These are phyloP conservation scores for Schizonepeta tenuifolia DNA, from an alignment of 257 asterid genomes.

Conservation along the genomic window DNA sequence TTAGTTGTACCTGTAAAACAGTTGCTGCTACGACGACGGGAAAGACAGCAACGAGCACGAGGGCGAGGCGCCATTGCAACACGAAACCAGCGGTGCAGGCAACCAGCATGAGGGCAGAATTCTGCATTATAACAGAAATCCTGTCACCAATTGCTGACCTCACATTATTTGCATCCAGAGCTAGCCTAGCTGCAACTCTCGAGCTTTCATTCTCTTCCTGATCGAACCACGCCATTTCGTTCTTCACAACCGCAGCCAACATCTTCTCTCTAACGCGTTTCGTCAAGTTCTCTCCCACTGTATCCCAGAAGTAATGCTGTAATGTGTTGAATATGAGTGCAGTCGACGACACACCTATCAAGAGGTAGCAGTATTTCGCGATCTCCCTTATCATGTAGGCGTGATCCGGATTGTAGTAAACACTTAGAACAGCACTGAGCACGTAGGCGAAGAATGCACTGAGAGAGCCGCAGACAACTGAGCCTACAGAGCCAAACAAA, in stretches of 20 bases:
- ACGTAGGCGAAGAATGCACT: conserved; percentile 93
- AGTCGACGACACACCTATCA: conserved; percentile 89
- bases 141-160: conserved; percentile 94
- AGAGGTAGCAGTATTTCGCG: conserved; percentile 84
- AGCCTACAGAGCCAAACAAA: conserved; percentile 79
- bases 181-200: conserved; percentile 80
- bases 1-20: conserved; percentile 66
- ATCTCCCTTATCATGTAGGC: conserved; percentile 71
- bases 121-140: conserved; percentile 91
- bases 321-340: conserved; percentile 87
- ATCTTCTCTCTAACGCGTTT: conserved; percentile 86
- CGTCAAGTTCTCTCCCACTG: conserved; percentile 85
- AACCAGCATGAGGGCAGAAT: conserved; percentile 92
- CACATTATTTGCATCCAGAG: conserved; percentile 89
- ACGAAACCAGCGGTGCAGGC: conserved; percentile 96
- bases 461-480: conserved; percentile 85
- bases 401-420: conserved; percentile 81
- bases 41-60: conserved; percentile 81
- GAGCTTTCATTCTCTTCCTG: conserved; percentile 93
- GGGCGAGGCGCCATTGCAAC: conserved; percentile 90
- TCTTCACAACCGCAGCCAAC: conserved; percentile 79
- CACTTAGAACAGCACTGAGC: conserved; percentile 87
- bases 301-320: conserved; percentile 94
- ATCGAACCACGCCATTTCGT: conserved; percentile 96
- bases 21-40: conserved; percentile 95